Percentiles rank a stretch among this genome's conserved stretches.
These are phyloP conservation scores for Ploettnerulaceae sp. DNA, from an alignment of 2,329 filamentous ascomycete species.

Conservation along the genomic window DNA sequence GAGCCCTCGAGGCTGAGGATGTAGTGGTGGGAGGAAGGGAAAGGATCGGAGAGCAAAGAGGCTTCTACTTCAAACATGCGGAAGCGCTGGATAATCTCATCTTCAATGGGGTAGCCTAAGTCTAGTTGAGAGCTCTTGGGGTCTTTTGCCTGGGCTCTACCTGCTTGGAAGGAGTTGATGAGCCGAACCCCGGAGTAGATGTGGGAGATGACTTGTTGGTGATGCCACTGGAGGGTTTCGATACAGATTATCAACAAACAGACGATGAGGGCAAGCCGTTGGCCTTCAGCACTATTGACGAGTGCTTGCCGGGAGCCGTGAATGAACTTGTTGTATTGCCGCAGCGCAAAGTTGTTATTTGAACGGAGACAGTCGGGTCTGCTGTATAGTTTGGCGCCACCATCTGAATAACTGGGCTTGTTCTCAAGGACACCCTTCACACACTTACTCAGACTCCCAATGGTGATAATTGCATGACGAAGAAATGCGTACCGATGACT, in stretches of 20 bases:
- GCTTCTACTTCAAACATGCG: constrained; percentile 6
- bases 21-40: not conserved
- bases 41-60: not conserved
- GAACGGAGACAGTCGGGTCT: not conserved
- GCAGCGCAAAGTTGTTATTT: constrained; percentile 4
- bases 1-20: not conserved
- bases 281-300: not conserved
- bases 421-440: not conserved
- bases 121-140: too few species aligned
- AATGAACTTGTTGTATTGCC: constrained; percentile 8
- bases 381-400: not conserved
- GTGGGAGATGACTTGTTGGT: constrained; percentile 4
- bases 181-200: constrained; percentile 4
- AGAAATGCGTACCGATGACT: constrained; percentile 42
- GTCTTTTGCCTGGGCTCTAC: too few species aligned
- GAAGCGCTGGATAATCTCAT: constrained; percentile 8
- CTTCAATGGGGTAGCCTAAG: not conserved
- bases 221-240: constrained; percentile 10
- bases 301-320: constrained; percentile 1
- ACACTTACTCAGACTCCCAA: constrained; percentile 6
- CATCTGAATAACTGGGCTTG: not conserved
- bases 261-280: constrained; percentile 6
- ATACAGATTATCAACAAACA: constrained; percentile 10
- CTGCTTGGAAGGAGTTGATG: not conserved
- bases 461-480: constrained; percentile 16